phyloP scores from a whole-genome alignment of 352 stramenopile genomes.

The Globisporangium polare region DNA sequence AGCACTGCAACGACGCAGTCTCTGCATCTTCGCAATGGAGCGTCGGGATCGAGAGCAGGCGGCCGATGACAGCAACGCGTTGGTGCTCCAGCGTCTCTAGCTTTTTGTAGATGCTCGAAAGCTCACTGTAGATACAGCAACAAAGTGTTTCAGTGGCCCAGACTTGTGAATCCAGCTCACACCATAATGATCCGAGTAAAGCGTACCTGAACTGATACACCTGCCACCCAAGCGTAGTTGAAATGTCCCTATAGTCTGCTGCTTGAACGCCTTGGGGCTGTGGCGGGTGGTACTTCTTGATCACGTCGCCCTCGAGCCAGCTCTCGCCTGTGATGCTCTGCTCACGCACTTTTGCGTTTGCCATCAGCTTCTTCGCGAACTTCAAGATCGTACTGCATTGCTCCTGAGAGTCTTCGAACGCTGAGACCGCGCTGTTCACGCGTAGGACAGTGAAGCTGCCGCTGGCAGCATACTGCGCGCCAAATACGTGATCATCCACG shows the following conservation, averaged over 20 bases:
- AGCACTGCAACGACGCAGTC: not conserved
- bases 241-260: not conserved
- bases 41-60: slow-evolving; percentile 4
- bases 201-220: slow-evolving; percentile 26
- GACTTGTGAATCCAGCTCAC: not conserved
- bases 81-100: slow-evolving; percentile 6
- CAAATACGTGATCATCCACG: slow-evolving; percentile 1
- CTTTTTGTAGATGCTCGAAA: not conserved
- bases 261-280: not conserved
- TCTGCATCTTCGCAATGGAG: not conserved
- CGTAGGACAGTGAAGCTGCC: slow-evolving; percentile 38
- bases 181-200: not conserved
- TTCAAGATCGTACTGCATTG: slow-evolving; percentile 30
- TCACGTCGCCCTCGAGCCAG: slow-evolving; percentile 11
- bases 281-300: not conserved
- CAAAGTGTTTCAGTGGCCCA: not conserved
- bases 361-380: slow-evolving; percentile 26
- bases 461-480: slow-evolving; percentile 40
- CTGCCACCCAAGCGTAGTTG: slow-evolving; percentile 11
- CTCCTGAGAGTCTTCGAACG: slow-evolving; percentile 30
- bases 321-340: slow-evolving; percentile 1
- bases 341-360: not conserved
- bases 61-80: not conserved
- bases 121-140: slow-evolving; percentile 1
- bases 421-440: slow-evolving; percentile 26